Evolutionary conservation across 805 yeast genomes (phyloP).

Genomic region (Wickerhamiella lipophila): DNA sequence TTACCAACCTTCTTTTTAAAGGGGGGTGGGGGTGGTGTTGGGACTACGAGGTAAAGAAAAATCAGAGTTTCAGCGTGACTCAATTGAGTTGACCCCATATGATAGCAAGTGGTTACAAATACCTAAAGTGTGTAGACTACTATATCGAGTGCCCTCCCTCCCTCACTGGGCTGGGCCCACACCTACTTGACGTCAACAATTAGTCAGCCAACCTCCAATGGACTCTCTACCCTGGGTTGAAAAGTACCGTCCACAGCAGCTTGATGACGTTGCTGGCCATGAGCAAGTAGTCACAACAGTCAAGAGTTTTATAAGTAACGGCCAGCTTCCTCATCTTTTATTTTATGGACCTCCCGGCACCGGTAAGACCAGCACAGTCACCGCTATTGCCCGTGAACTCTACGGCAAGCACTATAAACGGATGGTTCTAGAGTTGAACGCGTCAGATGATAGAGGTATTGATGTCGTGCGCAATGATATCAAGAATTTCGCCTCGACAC

Average conservation of each 20-base stretch:
- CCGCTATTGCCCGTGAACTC: slow-evolving; percentile 79
- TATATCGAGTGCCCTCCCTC: no score
- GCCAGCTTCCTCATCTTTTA: slow-evolving; percentile 76
- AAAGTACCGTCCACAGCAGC: slow-evolving; percentile 74
- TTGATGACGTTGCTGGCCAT: slow-evolving; percentile 89
- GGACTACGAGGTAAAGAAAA: no score
- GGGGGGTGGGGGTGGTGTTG: no score
- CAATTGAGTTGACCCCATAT: no score
- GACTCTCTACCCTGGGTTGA: slow-evolving; percentile 49
- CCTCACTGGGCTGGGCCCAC: no score
- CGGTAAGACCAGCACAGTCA: slow-evolving; percentile 79
- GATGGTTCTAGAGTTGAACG: slow-evolving; percentile 91
- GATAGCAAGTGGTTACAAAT: no score
- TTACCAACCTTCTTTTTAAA: no score
- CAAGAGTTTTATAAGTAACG: slow-evolving; percentile 68
- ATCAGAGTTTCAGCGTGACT: no score
- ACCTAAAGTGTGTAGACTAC: no score
- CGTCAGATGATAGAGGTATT: slow-evolving; percentile 96
- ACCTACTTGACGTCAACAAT: no score
- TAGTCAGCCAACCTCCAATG: background rate
- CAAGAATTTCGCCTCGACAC: slow-evolving; percentile 89
- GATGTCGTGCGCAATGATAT: slow-evolving; percentile 95
- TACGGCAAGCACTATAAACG: slow-evolving; percentile 72
- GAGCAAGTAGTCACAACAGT: slow-evolving; percentile 75
- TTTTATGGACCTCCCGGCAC: slow-evolving; percentile 96